Evolutionary conservation across 371 early-diverging fungal genomes (phyloP), one percentile per base, ranked within the genome.

Genomic region (Mucor mucedo): DNA sequence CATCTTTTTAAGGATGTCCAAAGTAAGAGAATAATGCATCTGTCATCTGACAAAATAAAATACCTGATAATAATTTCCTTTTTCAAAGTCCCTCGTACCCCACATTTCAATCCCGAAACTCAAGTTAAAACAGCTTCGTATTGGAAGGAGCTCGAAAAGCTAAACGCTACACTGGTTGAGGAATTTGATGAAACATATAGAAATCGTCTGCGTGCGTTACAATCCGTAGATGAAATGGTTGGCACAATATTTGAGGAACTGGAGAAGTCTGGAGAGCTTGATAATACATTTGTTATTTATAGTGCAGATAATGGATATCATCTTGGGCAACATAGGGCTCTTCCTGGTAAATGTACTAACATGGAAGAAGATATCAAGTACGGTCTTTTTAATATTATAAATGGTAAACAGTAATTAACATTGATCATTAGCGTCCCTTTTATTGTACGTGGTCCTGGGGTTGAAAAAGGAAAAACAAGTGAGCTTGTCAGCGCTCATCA

Each of bases 241-340:
- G 88, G 84, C 4, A 65, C 76, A 0, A 57, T 89, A 1, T 72
- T 87, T 60, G 76, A 83, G 35, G 76, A 80, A 9, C 75, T 89
- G 6, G 83, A 86, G 55, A 57, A 62, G 13, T 79, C 82, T 40
- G 84, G 84, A 1, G 76, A 82, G 58, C 63, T 86, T 16, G 87
- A 89, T 27, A 87, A 89, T 67, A 89, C 89, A 4, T 87, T 83
- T 56, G 72, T 89, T 11, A 64, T 89, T 52, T 89, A 87, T 65
- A 84, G 86, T 3, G 77, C 88, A 33, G 89, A 89, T 57, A 89
- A 89, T 60, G 89, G 89, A 14, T 89, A 87, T 45, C 89, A 89
- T 64, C 69, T 89, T 14, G 89, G 89, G 4, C 83, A 84, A 6
- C 88, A 89, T 47, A 80, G 88, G 40, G 75, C 87, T 42, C 78